phyloP scores from a whole-genome alignment of 345 rosid genomes.

The Brassica rapa region DNA sequence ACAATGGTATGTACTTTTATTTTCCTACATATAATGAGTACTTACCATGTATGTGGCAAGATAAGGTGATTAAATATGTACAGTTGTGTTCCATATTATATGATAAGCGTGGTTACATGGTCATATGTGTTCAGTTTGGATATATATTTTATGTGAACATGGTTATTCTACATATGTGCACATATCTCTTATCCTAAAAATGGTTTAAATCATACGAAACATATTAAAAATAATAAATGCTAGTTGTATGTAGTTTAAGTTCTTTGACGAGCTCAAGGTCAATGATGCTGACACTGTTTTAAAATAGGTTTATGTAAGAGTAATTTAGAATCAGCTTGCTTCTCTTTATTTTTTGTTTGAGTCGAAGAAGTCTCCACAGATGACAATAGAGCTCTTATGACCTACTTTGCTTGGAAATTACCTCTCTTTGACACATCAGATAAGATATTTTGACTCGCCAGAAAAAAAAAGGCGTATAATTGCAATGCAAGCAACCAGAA shows the following conservation, averaged over 20 bases:
- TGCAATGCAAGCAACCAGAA: no score
- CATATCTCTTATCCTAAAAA: conserved; percentile 3
- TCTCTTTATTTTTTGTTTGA: conserved; percentile 7
- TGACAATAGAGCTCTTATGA: not conserved
- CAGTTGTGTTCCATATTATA: no score
- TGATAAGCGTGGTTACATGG: not conserved
- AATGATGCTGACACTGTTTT: not conserved
- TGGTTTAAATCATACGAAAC: not conserved
- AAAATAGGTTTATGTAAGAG: not conserved
- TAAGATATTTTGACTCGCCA: no score
- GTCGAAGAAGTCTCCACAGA: conserved; percentile 11
- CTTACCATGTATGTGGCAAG: not conserved
- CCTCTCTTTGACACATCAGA: no score
- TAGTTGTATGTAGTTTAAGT: conserved; percentile 23
- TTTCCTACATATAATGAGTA: not conserved
- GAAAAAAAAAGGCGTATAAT: no score
- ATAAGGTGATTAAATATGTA: not conserved
- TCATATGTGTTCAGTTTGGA: not conserved
- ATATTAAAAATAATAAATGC: conserved; percentile 9
- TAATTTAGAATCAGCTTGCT: not conserved
- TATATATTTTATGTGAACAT: not conserved
- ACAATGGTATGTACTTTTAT: not conserved
- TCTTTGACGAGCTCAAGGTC: not conserved
- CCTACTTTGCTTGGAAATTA: no score
- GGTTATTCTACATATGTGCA: conserved; percentile 6